Percentiles rank a stretch among this genome's conserved stretches.
phyloP scores from a whole-genome alignment of 495 filamentous ascomycete genomes.

The Trichoderma erinaceum region DNA sequence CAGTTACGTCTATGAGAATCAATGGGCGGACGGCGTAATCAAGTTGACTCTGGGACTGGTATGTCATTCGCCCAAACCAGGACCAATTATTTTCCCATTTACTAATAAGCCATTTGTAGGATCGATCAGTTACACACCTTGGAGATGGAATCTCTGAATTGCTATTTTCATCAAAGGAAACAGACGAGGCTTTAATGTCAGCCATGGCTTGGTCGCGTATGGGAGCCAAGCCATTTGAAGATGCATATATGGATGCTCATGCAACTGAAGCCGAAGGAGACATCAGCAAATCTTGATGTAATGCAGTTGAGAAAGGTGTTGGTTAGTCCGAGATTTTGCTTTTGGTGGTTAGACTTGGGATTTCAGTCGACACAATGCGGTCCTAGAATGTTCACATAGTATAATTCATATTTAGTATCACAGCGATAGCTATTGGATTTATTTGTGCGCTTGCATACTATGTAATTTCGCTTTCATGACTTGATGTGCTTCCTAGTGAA shows the following conservation, averaged over 20 bases:
- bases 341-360: background rate
- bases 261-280: background rate
- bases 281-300: background rate
- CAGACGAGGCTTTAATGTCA: conserved; percentile 25
- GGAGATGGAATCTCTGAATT: conserved; percentile 26
- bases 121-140: conserved; percentile 24
- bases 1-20: conserved; percentile 19
- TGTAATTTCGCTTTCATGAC: too few species aligned
- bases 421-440: too few species aligned
- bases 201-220: conserved; percentile 16
- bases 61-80: background rate
- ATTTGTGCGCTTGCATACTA: too few species aligned
- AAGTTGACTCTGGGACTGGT: conserved; percentile 29
- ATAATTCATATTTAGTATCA: too few species aligned
- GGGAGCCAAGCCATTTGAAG: background rate
- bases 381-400: too few species aligned
- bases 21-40: conserved; percentile 25
- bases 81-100: background rate
- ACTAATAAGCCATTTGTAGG: conserved; percentile 15
- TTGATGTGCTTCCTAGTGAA: conserved; percentile 16
- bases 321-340: background rate
- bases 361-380: background rate
- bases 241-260: background rate
- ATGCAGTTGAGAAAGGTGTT: background rate
- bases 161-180: conserved; percentile 22